Conservation (phyloP, 345 rosid species). For the Viola odorata region DNA sequence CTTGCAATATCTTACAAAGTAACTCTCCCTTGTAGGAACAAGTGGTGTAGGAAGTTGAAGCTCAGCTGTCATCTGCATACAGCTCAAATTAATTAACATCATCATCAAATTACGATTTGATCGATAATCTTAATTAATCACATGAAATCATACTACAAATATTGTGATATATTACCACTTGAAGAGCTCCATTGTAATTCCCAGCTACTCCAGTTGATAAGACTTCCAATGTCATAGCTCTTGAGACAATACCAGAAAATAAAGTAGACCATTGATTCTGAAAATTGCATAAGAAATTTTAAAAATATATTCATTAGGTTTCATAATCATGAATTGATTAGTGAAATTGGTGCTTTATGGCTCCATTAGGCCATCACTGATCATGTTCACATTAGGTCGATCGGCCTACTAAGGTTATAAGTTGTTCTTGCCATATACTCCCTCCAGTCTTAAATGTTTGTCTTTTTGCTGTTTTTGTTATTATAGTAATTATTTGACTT, state of each 20-base stretch:
- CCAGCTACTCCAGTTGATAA: conserved; percentile 61
- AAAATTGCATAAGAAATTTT: conserved; percentile 1
- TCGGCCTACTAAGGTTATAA: too few species aligned
- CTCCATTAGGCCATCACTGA: too few species aligned
- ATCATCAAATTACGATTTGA: neutral
- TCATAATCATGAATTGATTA: neutral
- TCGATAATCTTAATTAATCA: neutral
- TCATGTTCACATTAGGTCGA: too few species aligned
- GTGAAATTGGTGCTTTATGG: too few species aligned
- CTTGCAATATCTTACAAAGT: conserved; percentile 69
- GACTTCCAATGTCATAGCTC: conserved; percentile 59
- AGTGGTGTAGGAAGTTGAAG: conserved; percentile 70
- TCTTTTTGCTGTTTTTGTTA: too few species aligned
- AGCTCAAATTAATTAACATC: neutral
- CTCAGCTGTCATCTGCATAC: conserved; percentile 72
- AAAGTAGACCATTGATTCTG: conserved; percentile 79
- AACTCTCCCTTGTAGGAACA: conserved; percentile 71
- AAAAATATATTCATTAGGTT: neutral
- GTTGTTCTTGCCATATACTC: too few species aligned
- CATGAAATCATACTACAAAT: neutral
- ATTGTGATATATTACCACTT: conserved; percentile 43
- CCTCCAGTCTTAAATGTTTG: too few species aligned
- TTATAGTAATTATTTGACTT: too few species aligned
- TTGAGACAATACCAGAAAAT: conserved; percentile 66
- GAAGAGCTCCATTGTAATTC: conserved; percentile 65